Conservation (phyloP, 805 yeast species). For the Lipomyces chichibuensis region DNA sequence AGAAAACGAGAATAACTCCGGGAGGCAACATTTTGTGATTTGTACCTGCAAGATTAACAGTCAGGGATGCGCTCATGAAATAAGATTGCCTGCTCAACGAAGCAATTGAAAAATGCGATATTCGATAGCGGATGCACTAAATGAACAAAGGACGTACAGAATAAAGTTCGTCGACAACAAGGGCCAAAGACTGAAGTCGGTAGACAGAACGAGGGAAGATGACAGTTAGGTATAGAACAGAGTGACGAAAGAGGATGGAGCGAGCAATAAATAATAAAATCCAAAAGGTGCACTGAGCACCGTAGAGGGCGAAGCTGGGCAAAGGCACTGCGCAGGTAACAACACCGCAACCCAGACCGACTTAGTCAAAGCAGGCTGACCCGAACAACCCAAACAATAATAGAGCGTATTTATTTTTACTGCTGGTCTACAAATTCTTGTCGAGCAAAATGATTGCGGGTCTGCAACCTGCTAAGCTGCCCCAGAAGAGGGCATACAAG, state of each 20-base stretch:
- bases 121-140: neutral
- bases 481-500: neutral
- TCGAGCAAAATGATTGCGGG: too few species aligned
- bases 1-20: slow-evolving; percentile 73
- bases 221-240: neutral
- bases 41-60: neutral
- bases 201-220: neutral
- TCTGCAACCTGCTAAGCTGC: neutral
- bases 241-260: neutral
- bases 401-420: too few species aligned
- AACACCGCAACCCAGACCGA: neutral
- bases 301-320: neutral
- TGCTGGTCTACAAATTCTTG: too few species aligned
- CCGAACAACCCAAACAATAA: too few species aligned
- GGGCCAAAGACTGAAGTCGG: neutral
- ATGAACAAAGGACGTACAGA: neutral
- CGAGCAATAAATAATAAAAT: slow-evolving; percentile 11
- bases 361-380: too few species aligned
- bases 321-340: neutral
- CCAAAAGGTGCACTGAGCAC: neutral
- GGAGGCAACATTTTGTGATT: slow-evolving; percentile 62
- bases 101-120: neutral
- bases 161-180: neutral
- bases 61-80: neutral
- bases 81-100: too few species aligned